A percentile compares a stretch with the other conserved stretches of the same genome.
Conservation (phyloP, 139 green algal species). For the Chara braunii region DNA sequence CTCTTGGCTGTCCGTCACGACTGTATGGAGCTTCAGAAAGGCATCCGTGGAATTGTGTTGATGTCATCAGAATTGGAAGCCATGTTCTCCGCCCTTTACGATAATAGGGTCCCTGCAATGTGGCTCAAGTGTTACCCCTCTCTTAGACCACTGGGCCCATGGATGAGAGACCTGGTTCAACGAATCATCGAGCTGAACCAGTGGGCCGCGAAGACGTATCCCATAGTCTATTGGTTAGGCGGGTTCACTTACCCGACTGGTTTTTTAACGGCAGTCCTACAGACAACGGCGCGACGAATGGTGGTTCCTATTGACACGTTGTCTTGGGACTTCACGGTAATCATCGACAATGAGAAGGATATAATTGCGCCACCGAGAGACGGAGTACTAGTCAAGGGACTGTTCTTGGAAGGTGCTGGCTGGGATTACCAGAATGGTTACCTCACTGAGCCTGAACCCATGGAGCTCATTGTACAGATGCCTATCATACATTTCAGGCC, state of each 20-base stretch:
- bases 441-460: constrained; percentile 73
- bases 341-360: constrained; percentile 66
- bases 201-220: constrained; percentile 64
- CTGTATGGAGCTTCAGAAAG: constrained; percentile 44
- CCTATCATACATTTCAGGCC: constrained; percentile 79
- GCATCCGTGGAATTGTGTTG: constrained; percentile 75
- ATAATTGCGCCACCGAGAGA: constrained; percentile 64
- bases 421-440: constrained; percentile 73
- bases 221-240: constrained; percentile 71
- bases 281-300: constrained; percentile 65
- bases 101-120: constrained; percentile 47
- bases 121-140: constrained; percentile 76
- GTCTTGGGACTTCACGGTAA: constrained; percentile 68
- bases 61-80: constrained; percentile 74
- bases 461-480: constrained; percentile 83
- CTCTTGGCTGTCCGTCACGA: constrained; percentile 43
- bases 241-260: constrained; percentile 79
- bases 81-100: constrained; percentile 62
- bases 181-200: constrained; percentile 62
- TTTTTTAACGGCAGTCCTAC: constrained; percentile 69
- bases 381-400: constrained; percentile 73
- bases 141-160: constrained; percentile 69
- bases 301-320: constrained; percentile 76
- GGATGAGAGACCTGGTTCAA: constrained; percentile 68
- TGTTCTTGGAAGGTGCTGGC: constrained; percentile 71